Evolutionary conservation across 2,329 filamentous ascomycete genomes (phyloP), one percentile per base, ranked within the genome.

Genomic region (Conoideocrella luteorostrata): DNA sequence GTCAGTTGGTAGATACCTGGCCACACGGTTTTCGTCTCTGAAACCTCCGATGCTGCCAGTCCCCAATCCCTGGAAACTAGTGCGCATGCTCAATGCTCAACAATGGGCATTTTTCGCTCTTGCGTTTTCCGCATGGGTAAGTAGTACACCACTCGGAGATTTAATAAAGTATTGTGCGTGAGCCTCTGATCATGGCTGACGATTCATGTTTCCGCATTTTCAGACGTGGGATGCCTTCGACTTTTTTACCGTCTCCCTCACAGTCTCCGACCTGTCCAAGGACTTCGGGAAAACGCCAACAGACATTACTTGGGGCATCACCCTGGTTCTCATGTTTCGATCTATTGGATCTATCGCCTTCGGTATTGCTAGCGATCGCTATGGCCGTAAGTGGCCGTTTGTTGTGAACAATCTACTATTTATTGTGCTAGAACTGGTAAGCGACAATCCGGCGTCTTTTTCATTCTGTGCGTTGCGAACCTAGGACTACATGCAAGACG

Each of bases 391-490:
- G 56, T 87, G 84, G 82, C 84, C 84, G 1, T 88, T 89, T 67
- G 73, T 89, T 12, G 57, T 84, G 47, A 89, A 89, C 64, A 86
- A 88, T 63, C 47, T 87, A 18, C 69, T 90, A 17, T 80, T 90
- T 46, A 82, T 86, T 29, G 60, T 81, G 5, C 70, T 90, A 9
- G 84, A 90, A 61, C 70, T 89, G 55, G 83, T 82, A 56, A 64
- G 69, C 60, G n/a, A n/a, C n/a, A n/a, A n/a, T n/a, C n/a, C n/a
- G n/a, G n/a, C n/a, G n/a, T n/a, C 15, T 15, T 15, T 38, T 22
- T 11, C 38, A 11, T 40, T n/a, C n/a, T 23, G 22, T 22, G 9
- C 20, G 26, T 24, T 13, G 22, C 13, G 9, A n/a, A n/a, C n/a
- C n/a, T n/a, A n/a, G n/a, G n/a, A n/a, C n/a, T n/a, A n/a, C n/a